phyloP scores from a whole-genome alignment of 495 filamentous ascomycete genomes.

The Talaromyces liani region DNA sequence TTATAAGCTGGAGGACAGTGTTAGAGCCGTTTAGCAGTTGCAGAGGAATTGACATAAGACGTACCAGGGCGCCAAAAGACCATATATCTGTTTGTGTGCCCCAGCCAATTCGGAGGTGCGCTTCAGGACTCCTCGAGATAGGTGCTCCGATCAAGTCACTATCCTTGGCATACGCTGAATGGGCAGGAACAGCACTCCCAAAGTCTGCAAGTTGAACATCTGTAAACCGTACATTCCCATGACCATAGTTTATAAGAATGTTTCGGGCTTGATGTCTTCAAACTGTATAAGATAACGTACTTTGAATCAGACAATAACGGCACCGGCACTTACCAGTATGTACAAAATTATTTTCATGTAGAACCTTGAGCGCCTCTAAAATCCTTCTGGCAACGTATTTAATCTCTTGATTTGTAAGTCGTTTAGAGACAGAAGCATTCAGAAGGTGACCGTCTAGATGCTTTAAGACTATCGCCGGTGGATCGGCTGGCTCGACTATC shows the following conservation, averaged over 20 bases:
- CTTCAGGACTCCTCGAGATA: conserved; percentile 33
- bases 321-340: conserved; percentile 25
- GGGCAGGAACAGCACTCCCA: conserved; percentile 17
- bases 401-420: conserved; percentile 29
- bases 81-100: conserved; percentile 36
- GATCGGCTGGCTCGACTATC: conserved; percentile 27
- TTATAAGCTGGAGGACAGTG: conserved; percentile 21
- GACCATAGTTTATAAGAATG: conserved; percentile 32
- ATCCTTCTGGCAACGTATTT: conserved; percentile 31
- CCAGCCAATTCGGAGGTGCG: conserved; percentile 23
- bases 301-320: neutral
- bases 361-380: conserved; percentile 26
- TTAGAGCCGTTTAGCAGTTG: neutral
- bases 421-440: conserved; percentile 23
- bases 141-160: conserved; percentile 27
- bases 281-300: neutral
- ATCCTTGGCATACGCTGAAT: conserved; percentile 28
- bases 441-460: conserved; percentile 33
- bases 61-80: conserved; percentile 32
- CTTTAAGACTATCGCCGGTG: conserved; percentile 32
- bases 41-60: neutral
- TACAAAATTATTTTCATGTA: conserved; percentile 32
- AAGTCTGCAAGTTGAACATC: conserved; percentile 34
- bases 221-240: conserved; percentile 23
- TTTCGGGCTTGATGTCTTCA: conserved; percentile 36